Conservation (phyloP, 2,329 filamentous ascomycete genomes). For the Coniochaeta prunicola region DNA sequence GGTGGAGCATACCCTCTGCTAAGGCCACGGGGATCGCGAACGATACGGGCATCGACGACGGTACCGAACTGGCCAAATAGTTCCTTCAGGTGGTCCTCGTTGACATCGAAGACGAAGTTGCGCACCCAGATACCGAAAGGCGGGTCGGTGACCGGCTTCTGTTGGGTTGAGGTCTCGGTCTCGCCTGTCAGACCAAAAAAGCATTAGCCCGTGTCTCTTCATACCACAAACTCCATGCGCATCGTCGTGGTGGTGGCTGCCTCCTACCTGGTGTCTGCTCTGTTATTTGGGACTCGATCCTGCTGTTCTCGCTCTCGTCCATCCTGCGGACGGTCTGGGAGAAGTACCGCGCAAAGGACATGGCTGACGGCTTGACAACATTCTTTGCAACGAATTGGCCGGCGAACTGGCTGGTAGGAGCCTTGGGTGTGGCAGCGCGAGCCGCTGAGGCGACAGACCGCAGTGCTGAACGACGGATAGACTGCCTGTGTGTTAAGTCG, state of each 20-base stretch:
- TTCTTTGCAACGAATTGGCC: slow-evolving; percentile 10
- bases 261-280: slow-evolving; percentile 5
- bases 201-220: no score
- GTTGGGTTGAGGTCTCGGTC: neutral
- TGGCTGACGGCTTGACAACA: slow-evolving; percentile 6
- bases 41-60: slow-evolving; percentile 16
- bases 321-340: slow-evolving; percentile 18
- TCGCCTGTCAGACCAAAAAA: neutral
- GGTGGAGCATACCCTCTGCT: slow-evolving; percentile 23
- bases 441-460: slow-evolving; percentile 23
- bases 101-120: slow-evolving; percentile 28
- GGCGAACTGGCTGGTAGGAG: slow-evolving; percentile 15
- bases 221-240: no score
- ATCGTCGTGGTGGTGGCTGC: neutral
- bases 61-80: slow-evolving; percentile 24
- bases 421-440: slow-evolving; percentile 14
- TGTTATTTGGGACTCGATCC: slow-evolving; percentile 1
- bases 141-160: slow-evolving; percentile 8
- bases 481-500: slow-evolving; percentile 18
- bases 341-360: slow-evolving; percentile 19
- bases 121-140: slow-evolving; percentile 20
- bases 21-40: slow-evolving; percentile 24
- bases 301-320: slow-evolving; percentile 8
- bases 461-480: slow-evolving; percentile 23
- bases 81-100: slow-evolving; percentile 23